phyloP scores from a whole-genome alignment of 306 rosid species.

The Lathyrus oleraceus region DNA sequence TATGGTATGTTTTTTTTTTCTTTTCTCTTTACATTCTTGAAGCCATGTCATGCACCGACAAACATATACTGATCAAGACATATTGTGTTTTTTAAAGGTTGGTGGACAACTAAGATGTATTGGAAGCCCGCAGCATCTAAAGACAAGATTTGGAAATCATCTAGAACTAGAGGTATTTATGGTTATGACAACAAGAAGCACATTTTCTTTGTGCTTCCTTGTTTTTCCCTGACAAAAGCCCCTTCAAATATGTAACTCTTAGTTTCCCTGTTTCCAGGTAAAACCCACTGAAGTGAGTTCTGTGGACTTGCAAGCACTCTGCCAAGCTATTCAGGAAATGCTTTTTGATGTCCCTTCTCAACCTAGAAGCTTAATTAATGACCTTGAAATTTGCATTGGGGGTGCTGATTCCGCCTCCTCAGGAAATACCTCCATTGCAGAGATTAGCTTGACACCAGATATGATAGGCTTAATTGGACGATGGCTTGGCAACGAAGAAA shows the following conservation, averaged over 20 bases:
- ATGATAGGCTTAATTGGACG: constrained; percentile 68
- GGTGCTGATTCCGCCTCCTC: constrained; percentile 55
- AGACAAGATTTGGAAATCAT: constrained; percentile 90
- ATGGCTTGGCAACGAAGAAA: constrained; percentile 93
- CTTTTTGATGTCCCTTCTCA: constrained; percentile 68
- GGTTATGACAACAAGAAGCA: constrained; percentile 9
- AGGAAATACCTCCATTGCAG: constrained; percentile 67
- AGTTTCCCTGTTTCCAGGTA: constrained; percentile 50
- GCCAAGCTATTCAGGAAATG: constrained; percentile 63
- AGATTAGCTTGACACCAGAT: constrained; percentile 76
- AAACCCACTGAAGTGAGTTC: constrained; percentile 84
- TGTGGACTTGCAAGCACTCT: constrained; percentile 68
- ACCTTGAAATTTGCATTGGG: constrained; percentile 89
- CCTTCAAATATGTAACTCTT: constrained; percentile 37
- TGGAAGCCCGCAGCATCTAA: constrained; percentile 95
- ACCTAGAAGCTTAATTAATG: constrained; percentile 78
- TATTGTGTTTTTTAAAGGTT: constrained; percentile 59
- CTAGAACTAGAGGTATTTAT: constrained; percentile 83
- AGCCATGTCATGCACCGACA: constrained; percentile 17
- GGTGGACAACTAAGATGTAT: constrained; percentile 87
- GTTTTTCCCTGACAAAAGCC: constrained; percentile 11
- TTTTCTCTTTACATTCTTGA: constrained; percentile 36
- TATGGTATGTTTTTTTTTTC: constrained; percentile 58
- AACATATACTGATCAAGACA: constrained; percentile 14
- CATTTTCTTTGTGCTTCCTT: constrained; percentile 30